These are phyloP conservation scores for Metarhizium rileyi DNA, from an alignment of 2,329 filamentous ascomycete genomes.

Conservation along the genomic window DNA sequence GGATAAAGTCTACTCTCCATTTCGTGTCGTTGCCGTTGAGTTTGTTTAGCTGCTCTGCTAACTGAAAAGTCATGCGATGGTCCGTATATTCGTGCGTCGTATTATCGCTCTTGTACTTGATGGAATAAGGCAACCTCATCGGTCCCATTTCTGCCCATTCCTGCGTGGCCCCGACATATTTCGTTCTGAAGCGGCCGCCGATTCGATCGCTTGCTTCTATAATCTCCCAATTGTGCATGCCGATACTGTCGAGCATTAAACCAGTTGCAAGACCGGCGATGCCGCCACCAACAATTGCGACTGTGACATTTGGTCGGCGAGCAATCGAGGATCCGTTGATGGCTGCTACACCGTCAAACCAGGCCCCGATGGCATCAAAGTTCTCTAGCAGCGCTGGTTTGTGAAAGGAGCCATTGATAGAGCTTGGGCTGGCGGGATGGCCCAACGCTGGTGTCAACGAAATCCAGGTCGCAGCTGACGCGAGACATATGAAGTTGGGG, in stretches of 20 bases:
- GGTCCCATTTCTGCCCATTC: slow-evolving; percentile 30
- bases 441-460: background rate
- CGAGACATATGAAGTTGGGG: background rate
- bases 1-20: slow-evolving; percentile 30
- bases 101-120: slow-evolving; percentile 29
- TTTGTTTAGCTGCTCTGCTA: slow-evolving; percentile 29
- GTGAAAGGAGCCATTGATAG: background rate
- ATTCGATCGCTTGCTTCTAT: slow-evolving; percentile 30
- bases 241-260: slow-evolving; percentile 31
- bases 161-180: slow-evolving; percentile 29
- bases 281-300: slow-evolving; percentile 27
- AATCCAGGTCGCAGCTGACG: background rate
- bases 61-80: slow-evolving; percentile 32
- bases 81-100: slow-evolving; percentile 31
- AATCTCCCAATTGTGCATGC: slow-evolving; percentile 34
- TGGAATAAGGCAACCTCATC: slow-evolving; percentile 32
- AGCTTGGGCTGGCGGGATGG: background rate
- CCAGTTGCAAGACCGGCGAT: slow-evolving; percentile 19
- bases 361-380: slow-evolving; percentile 25
- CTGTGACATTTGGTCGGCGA: slow-evolving; percentile 11
- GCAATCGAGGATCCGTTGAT: slow-evolving; percentile 18
- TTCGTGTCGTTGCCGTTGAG: slow-evolving; percentile 23
- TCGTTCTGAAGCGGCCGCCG: slow-evolving; percentile 33
- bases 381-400: slow-evolving; percentile 3
- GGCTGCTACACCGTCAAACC: slow-evolving; percentile 29